These are phyloP conservation scores for Butyriboletus loyo DNA, from an alignment of 768 basidiomycete genomes.

Conservation along the genomic window DNA sequence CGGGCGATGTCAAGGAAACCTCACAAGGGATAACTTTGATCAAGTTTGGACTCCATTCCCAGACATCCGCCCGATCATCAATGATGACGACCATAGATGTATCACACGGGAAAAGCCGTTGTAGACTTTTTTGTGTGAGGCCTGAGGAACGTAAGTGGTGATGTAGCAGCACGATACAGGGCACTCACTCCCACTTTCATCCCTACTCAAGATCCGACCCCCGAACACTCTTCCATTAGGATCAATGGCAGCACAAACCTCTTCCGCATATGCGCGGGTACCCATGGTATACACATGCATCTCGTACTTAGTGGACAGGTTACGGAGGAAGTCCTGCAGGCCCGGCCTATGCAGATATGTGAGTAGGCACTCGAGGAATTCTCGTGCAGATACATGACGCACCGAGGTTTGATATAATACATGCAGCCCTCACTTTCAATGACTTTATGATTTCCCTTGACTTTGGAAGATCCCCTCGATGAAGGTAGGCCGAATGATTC, in stretches of 20 bases:
- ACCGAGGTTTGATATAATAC: slow-evolving; percentile 99
- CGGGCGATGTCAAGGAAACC: slow-evolving; percentile 22
- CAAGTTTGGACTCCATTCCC: slow-evolving; percentile 96
- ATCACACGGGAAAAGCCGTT: slow-evolving; percentile 93
- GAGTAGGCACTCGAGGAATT: background rate
- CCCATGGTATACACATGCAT: slow-evolving; percentile 99
- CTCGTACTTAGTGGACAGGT: slow-evolving; percentile 79
- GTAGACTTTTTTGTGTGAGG: slow-evolving; percentile 87
- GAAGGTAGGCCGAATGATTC: slow-evolving; percentile 57
- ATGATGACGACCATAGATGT: slow-evolving; percentile 99
- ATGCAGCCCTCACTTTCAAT: slow-evolving; percentile 81
- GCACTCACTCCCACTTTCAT: slow-evolving; percentile 92
- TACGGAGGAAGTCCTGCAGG: slow-evolving; percentile 72
- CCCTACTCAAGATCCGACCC: slow-evolving; percentile 83
- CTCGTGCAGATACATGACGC: slow-evolving; percentile 22
- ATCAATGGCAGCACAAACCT: slow-evolving; percentile 93
- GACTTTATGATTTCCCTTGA: slow-evolving; percentile 59
- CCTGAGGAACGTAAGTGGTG: slow-evolving; percentile 42
- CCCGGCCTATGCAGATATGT: slow-evolving; percentile 56
- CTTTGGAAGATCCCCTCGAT: slow-evolving; percentile 37
- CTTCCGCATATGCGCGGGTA: slow-evolving; percentile 92
- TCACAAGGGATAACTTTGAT: slow-evolving; percentile 95
- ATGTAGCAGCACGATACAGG: background rate
- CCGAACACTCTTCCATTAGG: slow-evolving; percentile 83
- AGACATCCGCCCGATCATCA: slow-evolving; percentile 97